Percentiles rank a stretch among this genome's conserved stretches.
These are phyloP conservation scores for Paramyrothecium roridum DNA, from an alignment of 2,329 filamentous ascomycete species.

Conservation along the genomic window DNA sequence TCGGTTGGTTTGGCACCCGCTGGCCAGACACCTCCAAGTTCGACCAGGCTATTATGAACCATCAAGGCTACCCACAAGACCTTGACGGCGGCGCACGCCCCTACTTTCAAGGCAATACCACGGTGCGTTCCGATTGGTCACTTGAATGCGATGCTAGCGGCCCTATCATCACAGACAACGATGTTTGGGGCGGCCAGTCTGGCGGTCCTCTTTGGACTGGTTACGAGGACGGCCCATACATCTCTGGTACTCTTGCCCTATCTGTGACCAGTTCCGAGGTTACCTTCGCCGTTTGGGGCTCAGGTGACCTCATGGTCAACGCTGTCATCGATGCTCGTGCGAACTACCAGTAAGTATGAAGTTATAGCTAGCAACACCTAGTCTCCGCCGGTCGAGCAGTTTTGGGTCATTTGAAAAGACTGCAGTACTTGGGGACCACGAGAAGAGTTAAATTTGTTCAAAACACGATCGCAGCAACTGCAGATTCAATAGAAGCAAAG, in stretches of 20 bases:
- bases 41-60: slow-evolving; percentile 11
- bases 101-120: slow-evolving; percentile 5
- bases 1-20: slow-evolving; percentile 18
- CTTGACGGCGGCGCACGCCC: slow-evolving; percentile 9
- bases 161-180: slow-evolving; percentile 9
- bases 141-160: slow-evolving; percentile 8
- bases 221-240: neutral
- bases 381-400: too few species aligned
- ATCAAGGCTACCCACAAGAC: slow-evolving; percentile 16
- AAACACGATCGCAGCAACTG: too few species aligned
- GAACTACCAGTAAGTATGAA: too few species aligned
- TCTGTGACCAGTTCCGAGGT: slow-evolving; percentile 1
- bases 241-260: slow-evolving; percentile 9
- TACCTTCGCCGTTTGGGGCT: slow-evolving; percentile 7
- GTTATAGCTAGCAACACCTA: too few species aligned
- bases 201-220: slow-evolving; percentile 9
- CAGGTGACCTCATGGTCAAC: slow-evolving; percentile 6
- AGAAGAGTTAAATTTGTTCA: too few species aligned
- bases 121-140: neutral
- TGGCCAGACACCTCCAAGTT: slow-evolving; percentile 8
- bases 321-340: neutral
- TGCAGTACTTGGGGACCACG: too few species aligned
- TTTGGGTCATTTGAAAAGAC: too few species aligned
- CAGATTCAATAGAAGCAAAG: too few species aligned
- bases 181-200: slow-evolving; percentile 11